Evolutionary conservation across 2,329 filamentous ascomycete species (phyloP), one percentile per base, ranked within the genome.

Genomic region (Cladobotryum mycophilum): DNA sequence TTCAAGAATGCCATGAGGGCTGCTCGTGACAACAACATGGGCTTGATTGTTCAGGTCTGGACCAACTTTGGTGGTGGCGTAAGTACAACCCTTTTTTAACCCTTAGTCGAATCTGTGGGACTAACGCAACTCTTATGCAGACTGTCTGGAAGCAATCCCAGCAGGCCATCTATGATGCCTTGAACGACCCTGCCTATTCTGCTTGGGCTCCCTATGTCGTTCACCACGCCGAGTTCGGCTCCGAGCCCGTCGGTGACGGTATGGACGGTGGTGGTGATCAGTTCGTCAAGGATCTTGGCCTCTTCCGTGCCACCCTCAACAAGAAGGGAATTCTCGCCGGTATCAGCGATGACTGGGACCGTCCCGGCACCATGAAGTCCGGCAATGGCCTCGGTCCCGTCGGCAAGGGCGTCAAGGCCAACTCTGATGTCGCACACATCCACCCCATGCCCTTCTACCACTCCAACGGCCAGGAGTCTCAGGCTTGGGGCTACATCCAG

Each of bases 361-460:
- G 55, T 3, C 56, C 50, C 12, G 55, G 55, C n/a, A 51, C 40
- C 43, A 53, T 58, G 53, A 55, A 50, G 35, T 49, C 41, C 43
- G 48, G 15, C 36, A 36, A 52, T 36, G 51, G 49, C 4, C 53
- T 57, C 18, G 53, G 49, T 6, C 47, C 49, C 14, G 42, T 56
- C 30, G 56, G 56, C 7, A 14, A 37, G 4, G 55, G 52, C 5
- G 56, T 58, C 41, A 55, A 55, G 42, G 45, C 38, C 18, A 57
- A 55, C 51, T 58, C 57, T 9, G 54, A 58, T 33, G 42, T 54
- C 30, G 54, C 55, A 5, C 55, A 58, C 46, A 59, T 55, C 52
- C 57, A 59, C 49, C 52, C 54, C 36, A 59, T 59, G 57, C 55
- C 55, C 22, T 59, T 59, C 46, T 58, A 56, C 38, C 56, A 54